Evolutionary conservation across 2,329 filamentous ascomycete species (phyloP).

Genomic region (Lomentospora prolificans): DNA sequence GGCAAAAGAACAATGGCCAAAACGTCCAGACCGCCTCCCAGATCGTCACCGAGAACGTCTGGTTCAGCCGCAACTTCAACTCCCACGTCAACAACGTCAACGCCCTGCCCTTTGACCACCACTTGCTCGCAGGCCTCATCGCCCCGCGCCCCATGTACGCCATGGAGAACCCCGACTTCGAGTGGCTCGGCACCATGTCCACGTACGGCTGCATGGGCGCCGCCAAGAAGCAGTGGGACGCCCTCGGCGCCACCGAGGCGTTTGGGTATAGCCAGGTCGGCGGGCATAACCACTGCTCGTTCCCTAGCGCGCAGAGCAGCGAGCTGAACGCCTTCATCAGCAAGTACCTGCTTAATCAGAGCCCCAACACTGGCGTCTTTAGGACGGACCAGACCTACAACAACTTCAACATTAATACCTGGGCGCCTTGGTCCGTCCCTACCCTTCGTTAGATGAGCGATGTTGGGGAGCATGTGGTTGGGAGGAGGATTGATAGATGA

Average conservation of each 20-base stretch:
- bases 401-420: slow-evolving; percentile 1
- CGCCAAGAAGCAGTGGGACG: slow-evolving; percentile 35
- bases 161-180: slow-evolving; percentile 39
- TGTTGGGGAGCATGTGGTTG: too few relatives aligned
- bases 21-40: slow-evolving; percentile 51
- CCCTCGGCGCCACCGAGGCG: slow-evolving; percentile 32
- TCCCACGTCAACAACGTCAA: slow-evolving; percentile 34
- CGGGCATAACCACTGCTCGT: slow-evolving; percentile 37
- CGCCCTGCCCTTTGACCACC: slow-evolving; percentile 40
- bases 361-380: not conserved
- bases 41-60: slow-evolving; percentile 52
- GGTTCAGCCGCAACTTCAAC: slow-evolving; percentile 49
- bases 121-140: slow-evolving; percentile 39
- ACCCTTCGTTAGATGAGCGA: not conserved
- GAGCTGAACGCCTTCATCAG: slow-evolving; percentile 40
- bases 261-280: slow-evolving; percentile 41
- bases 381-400: not conserved
- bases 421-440: not conserved
- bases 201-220: slow-evolving; percentile 41
- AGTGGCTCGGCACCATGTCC: slow-evolving; percentile 39
- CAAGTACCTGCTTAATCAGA: slow-evolving; percentile 28
- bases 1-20: slow-evolving; percentile 37
- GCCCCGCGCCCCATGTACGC: slow-evolving; percentile 38
- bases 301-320: slow-evolving; percentile 30
- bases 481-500: not conserved